Base-by-base conservation (phyloP, 176 grass and related monocot genomes). In the Alloteropsis semialata region DNA sequence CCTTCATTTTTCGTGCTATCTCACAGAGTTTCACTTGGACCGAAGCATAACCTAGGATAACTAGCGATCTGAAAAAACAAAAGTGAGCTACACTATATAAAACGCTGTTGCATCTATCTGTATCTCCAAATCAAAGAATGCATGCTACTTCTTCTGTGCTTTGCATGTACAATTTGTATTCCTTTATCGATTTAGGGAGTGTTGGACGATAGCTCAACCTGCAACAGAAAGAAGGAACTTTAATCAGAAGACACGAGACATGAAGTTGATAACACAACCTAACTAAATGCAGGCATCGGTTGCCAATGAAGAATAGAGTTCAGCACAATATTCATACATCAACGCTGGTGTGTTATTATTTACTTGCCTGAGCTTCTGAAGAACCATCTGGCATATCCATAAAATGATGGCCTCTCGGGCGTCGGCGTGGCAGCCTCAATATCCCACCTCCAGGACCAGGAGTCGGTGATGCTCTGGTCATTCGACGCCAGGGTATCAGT, bases 321-420 rank as follows among this genome's bases (percentile, higher is more conserved):
- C 22, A 36, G 45, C 68, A 71, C 79, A 55, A 10, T 37, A 1
- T 27, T 22, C 14, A 4, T 62, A 0, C 28, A 54, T 46, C 75
- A 59, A 25, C 45, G 37, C 46, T 41, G 59, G 19, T 21, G 25
- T 77, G 62, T 10, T 36, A 37, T 32, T 10, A 72, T 5, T 58
- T 75, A 81, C 82, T 81, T 89, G 44, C 77, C 82, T 85, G 71
- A 65, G 82, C 12, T 70, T 57, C 34, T 44, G 46, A 38, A 72
- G 45, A 83, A 55, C 86, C 32, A 78, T 65, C 49, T 69, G 24
- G 48, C 27, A 24, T 63, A 60, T 22, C 60, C 21, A 39, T 44
- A 75, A 44, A 75, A 64, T 0, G 56, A 71, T 24, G 77, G 38
- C 72, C 45, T 85, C 70, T 89, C 57, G 0, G 3, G 34, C 74